Evolutionary conservation across 495 filamentous ascomycete species (phyloP).

Genomic region (Aspergillus nanangensis): DNA sequence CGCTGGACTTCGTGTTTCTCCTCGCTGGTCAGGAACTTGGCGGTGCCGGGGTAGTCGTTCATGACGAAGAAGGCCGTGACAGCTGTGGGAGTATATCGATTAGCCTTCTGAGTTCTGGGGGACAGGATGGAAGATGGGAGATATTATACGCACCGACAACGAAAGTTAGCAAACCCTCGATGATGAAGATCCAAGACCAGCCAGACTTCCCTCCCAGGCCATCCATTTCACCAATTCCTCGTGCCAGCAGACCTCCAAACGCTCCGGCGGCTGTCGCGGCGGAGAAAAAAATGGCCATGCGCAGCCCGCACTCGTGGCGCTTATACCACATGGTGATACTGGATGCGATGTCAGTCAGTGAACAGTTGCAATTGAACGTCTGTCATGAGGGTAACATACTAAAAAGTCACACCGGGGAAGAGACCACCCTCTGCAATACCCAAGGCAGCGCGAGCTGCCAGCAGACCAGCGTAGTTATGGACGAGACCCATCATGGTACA

Average conservation of each 20-base stretch:
- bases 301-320: conserved; percentile 8
- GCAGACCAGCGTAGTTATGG: conserved; percentile 4
- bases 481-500: conserved; percentile 11
- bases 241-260: conserved; percentile 10
- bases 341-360: background rate
- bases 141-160: conserved; percentile 3
- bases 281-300: conserved; percentile 14
- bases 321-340: conserved; percentile 15
- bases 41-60: conserved; percentile 12
- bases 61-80: conserved; percentile 9
- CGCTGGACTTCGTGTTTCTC: conserved; percentile 5
- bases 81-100: background rate
- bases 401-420: conserved; percentile 11
- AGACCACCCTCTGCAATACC: conserved; percentile 11
- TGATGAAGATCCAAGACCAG: conserved; percentile 12
- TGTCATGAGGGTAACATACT: background rate
- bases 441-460: conserved; percentile 2
- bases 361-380: background rate
- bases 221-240: conserved; percentile 9
- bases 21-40: conserved; percentile 7
- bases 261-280: conserved; percentile 10
- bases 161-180: conserved; percentile 10
- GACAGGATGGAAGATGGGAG: background rate
- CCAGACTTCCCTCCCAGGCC: conserved; percentile 2
- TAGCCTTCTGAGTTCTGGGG: background rate